A percentile compares a stretch with the other conserved stretches of the same genome.
Conservation (phyloP, 139 green algal genomes). For the Desmodesmus armatus region DNA sequence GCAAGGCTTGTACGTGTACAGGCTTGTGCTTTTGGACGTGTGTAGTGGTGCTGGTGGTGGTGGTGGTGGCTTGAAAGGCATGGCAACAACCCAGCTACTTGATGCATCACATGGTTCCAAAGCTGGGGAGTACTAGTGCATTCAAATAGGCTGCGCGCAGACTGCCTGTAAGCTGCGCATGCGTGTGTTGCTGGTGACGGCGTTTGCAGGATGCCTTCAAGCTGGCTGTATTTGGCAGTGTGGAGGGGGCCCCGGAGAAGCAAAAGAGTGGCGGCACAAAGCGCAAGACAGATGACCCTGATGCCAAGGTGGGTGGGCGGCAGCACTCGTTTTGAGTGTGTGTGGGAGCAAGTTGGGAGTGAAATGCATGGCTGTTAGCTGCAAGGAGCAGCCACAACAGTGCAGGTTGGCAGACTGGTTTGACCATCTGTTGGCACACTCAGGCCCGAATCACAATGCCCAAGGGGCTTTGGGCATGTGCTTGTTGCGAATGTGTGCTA, state of each 20-base stretch:
- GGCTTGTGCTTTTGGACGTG: neutral
- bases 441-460: too few species aligned
- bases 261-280: neutral
- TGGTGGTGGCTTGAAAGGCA: too few species aligned
- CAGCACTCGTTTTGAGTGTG: neutral
- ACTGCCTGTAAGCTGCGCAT: slow-evolving; percentile 1
- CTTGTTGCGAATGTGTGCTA: neutral
- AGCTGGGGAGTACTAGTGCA: neutral
- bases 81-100: too few species aligned
- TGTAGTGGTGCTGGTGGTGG: neutral
- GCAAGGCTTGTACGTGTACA: too few species aligned
- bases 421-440: too few species aligned
- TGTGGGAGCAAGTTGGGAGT: neutral
- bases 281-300: slow-evolving; percentile 19
- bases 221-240: slow-evolving; percentile 24
- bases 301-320: neutral
- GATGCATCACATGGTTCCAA: neutral
- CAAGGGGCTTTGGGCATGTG: neutral
- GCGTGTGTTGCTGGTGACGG: neutral
- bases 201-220: slow-evolving; percentile 38
- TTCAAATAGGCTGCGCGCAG: neutral
- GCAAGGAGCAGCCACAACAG: too few species aligned
- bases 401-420: too few species aligned
- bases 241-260: slow-evolving; percentile 1
- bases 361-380: neutral